These are phyloP conservation scores for Saccharomyces hybrid DNA, from an alignment of 1,139 yeast genomes.

Conservation along the genomic window DNA sequence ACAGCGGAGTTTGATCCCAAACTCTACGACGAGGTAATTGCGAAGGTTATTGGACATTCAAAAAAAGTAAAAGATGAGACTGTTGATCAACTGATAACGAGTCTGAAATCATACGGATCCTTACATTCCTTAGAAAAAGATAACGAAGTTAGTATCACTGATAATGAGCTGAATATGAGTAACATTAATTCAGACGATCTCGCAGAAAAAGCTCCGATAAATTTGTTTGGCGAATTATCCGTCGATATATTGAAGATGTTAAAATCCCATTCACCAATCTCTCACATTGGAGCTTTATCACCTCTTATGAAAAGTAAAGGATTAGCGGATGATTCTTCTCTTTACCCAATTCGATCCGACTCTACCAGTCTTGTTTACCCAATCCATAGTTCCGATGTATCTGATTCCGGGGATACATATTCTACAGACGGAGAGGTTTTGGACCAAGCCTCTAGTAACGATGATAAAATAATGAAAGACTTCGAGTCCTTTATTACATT, in stretches of 20 bases:
- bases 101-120: slow-evolving; percentile 1
- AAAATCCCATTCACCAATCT: slow-evolving; percentile 1
- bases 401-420: not conserved
- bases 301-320: not conserved
- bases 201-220: not conserved
- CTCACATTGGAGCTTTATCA: not conserved
- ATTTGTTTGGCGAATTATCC: slow-evolving; percentile 4
- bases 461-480: not conserved
- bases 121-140: not conserved
- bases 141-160: not conserved
- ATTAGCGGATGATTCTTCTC: not conserved
- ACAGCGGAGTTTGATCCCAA: slow-evolving; percentile 1
- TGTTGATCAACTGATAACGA: slow-evolving; percentile 8
- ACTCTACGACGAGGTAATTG: slow-evolving; percentile 10
- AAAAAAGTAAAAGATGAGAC: slow-evolving; percentile 12
- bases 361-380: slow-evolving; percentile 1
- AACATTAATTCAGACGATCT: not conserved
- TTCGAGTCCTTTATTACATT: slow-evolving; percentile 1
- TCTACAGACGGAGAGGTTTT: no score
- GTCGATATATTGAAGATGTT: slow-evolving; percentile 2
- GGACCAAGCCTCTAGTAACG: no score
- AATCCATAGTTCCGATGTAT: slow-evolving; percentile 1
- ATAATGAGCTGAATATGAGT: not conserved
- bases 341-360: slow-evolving; percentile 3
- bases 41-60: slow-evolving; percentile 9